Evolutionary conservation across 129 eudicot species (phyloP), one percentile per base, ranked within the genome.

Genomic region (Tanacetum coccineum): DNA sequence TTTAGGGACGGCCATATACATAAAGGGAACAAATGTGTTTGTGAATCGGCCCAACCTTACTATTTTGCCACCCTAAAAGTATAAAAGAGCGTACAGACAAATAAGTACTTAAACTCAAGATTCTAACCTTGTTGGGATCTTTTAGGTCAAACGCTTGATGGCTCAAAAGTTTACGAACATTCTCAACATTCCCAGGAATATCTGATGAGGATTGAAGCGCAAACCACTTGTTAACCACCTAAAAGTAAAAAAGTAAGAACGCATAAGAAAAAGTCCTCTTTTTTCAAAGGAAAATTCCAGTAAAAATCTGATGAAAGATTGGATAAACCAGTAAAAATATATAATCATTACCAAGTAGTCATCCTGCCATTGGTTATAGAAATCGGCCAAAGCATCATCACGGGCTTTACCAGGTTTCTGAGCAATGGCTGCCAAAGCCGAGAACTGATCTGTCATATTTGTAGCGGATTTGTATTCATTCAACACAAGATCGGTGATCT

Each of bases 151-250:
- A 93, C 19, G 98, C 96, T 14, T 79, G 87, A 82, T 88, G 96
- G 50, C 67, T 59, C 45, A 88, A 59, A 30, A 93, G 96, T 45
- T 86, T 93, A 74, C 66, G 73, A 57, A 93, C 98, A 73, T 93
- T 86, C 81, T 88, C 89, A 3, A 93, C 98, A 68, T 93, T 93
- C 72, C 96, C 89, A 19, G 95, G 98, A 51, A 88, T 80, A 68
- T 93, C 91, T 4, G 98, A 93, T 54, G 78, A 21, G 59, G 98
- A 95, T 88, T 93, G 98, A 56, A 93, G 95, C 6, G 96, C 85
- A 57, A 93, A 82, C 98, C 98, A 93, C 67, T 84, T 93, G 70
- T 82, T 88, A 25, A 93, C 84, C 52, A 93, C 98, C 98, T 93
- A 67, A 59, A 58, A 14, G 19, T 14, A 47, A n/a, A n/a, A n/a